Percentiles rank a stretch among this genome's conserved stretches.
These are phyloP conservation scores for Gastrolobium villosum DNA, from an alignment of 306 rosid species.

Conservation along the genomic window DNA sequence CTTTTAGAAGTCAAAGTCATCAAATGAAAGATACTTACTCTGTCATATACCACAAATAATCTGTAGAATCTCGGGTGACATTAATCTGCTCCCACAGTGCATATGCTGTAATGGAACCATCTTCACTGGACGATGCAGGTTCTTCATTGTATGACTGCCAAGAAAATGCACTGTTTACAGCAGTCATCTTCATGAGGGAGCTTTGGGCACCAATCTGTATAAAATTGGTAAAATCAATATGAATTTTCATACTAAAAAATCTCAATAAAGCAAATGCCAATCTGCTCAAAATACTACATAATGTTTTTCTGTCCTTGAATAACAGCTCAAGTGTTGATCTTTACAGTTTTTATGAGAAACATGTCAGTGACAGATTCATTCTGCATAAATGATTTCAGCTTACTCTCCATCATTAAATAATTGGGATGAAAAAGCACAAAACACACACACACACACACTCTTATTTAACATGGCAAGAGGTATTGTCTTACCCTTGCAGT, in stretches of 20 bases:
- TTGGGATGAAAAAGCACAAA: not conserved
- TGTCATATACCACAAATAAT: conserved; percentile 97
- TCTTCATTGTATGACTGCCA: conserved; percentile 88
- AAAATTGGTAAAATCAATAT: conserved; percentile 24
- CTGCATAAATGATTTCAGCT: not conserved
- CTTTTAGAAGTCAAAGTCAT: conserved; percentile 14
- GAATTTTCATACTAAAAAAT: conserved; percentile 23
- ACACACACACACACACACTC: not conserved
- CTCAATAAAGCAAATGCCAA: not conserved
- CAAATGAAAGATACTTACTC: conserved; percentile 72
- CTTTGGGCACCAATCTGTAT: conserved; percentile 68
- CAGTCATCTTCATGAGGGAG: conserved; percentile 66
- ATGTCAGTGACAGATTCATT: not conserved
- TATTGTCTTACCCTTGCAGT: conserved; percentile 78
- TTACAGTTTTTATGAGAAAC: not conserved
- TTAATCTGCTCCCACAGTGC: conserved; percentile 83
- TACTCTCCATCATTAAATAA: conserved; percentile 4
- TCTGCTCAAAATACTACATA: not conserved
- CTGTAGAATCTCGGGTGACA: conserved; percentile 81
- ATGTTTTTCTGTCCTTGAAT: conserved; percentile 10
- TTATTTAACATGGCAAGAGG: conserved; percentile 1
- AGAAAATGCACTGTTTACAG: conserved; percentile 57
- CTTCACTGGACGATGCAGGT: conserved; percentile 64
- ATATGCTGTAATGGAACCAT: conserved; percentile 58
- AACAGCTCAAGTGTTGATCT: conserved; percentile 9